These are phyloP conservation scores for Hysterium pulicare DNA, from an alignment of 2,329 filamentous ascomycete species.

Conservation along the genomic window DNA sequence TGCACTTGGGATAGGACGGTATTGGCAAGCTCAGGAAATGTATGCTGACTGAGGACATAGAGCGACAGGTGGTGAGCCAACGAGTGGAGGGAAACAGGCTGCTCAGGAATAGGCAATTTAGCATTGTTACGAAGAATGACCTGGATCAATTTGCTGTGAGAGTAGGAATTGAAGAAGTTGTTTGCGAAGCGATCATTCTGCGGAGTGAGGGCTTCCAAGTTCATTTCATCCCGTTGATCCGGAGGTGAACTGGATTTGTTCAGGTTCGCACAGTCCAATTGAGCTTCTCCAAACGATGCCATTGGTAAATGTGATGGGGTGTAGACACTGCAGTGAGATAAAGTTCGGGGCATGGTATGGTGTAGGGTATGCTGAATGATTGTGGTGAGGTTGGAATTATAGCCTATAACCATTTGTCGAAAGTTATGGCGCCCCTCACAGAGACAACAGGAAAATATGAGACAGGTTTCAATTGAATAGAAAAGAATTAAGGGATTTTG, in stretches of 20 bases:
- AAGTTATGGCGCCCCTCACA: too few species aligned
- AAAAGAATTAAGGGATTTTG: too few species aligned
- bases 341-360: too few species aligned
- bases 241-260: not conserved
- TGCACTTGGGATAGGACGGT: not conserved
- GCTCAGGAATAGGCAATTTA: too few species aligned
- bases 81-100: not conserved
- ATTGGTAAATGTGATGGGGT: not conserved
- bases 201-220: not conserved
- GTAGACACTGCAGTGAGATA: not conserved
- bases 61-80: constrained; percentile 3
- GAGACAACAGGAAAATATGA: too few species aligned
- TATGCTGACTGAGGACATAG: not conserved
- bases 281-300: not conserved
- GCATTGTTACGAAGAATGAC: too few species aligned
- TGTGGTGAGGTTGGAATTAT: too few species aligned
- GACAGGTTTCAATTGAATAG: too few species aligned
- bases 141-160: too few species aligned
- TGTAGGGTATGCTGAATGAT: too few species aligned
- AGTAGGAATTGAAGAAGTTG: not conserved
- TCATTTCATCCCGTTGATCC: not conserved
- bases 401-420: too few species aligned
- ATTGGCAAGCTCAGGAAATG: not conserved
- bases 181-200: not conserved
- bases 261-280: not conserved